Conservation (phyloP, 768 basidiomycete genomes). For the Suillus occidentalis region DNA sequence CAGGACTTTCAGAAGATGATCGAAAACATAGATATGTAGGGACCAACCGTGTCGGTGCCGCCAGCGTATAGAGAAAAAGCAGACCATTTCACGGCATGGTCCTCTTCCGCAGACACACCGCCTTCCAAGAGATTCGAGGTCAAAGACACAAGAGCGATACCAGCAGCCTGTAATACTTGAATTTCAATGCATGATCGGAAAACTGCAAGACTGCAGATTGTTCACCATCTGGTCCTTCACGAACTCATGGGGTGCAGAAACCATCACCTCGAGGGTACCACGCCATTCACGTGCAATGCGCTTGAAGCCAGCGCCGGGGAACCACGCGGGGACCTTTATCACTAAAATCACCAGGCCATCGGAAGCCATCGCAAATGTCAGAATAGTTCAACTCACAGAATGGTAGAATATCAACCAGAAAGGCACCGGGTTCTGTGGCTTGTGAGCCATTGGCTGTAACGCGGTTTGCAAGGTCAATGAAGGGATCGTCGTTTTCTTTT, state of each 20-base stretch:
- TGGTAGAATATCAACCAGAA: conserved; percentile 54
- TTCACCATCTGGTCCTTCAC: conserved; percentile 65
- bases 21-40: background rate
- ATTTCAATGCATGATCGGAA: too few species aligned
- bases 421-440: conserved; percentile 47
- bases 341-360: conserved; percentile 24
- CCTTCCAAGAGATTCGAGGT: conserved; percentile 46
- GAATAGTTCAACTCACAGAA: conserved; percentile 30
- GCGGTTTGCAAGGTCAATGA: conserved; percentile 51
- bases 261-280: conserved; percentile 54
- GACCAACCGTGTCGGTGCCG: conserved; percentile 44
- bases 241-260: conserved; percentile 53
- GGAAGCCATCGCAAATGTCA: too few species aligned
- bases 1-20: too few species aligned
- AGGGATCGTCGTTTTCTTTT: conserved; percentile 49
- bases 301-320: conserved; percentile 58
- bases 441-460: too few species aligned
- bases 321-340: conserved; percentile 53
- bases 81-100: conserved; percentile 6
- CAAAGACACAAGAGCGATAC: conserved; percentile 49
- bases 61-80: conserved; percentile 57
- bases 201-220: background rate
- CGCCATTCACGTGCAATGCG: conserved; percentile 53
- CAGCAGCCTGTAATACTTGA: conserved; percentile 55
- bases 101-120: conserved; percentile 23